Evolutionary conservation across 495 filamentous ascomycete species (phyloP), one percentile per base, ranked within the genome.

Genomic region (Lophium mytilinum): DNA sequence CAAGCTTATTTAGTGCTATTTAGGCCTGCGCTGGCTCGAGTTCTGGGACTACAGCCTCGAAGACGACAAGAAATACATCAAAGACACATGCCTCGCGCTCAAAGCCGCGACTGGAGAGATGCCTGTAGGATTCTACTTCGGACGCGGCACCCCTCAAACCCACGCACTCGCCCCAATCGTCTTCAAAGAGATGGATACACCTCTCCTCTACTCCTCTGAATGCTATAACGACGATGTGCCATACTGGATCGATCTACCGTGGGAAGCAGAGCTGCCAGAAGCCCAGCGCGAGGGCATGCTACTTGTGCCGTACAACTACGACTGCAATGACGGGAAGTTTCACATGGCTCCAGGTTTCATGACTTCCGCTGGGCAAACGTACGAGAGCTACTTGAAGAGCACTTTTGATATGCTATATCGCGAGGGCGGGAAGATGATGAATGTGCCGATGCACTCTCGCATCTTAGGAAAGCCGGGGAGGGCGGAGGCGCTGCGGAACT

Each of bases 381-480:
- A 69, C 51, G 62, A 65, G 41, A 42, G 55, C n/a, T 69, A 69
- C 49, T 50, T 69, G 9, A 67, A 65, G 50, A 62, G 52, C 35
- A 67, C 67, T 4, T 69, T 69, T 52, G 67, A 69, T 33, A 61
- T 61, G 51, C 52, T 69, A 17, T 69, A 69, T 47, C 52, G 67
- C 5, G 67, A 69, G 50, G 67, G 64, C 37, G 67, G 67, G 2
- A 69, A 65, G 51, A 65, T 69, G 64, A 69, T 69, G 67, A 69
- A 67, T 51, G 64, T 69, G 9, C 67, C 67, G 11, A 53, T 69
- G 54, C 67, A 69, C 51, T 21, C 42, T 4, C 52, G 67, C 24
- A 69, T 69, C 12, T 58, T 63, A 7, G 67, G 67, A n/a, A 69
- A 69, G 48, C 56, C 67, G 3, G 67, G 67, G 3, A 41, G 67